Evolutionary conservation across 2,329 filamentous ascomycete species (phyloP).

Genomic region (Fusarium burgessii): DNA sequence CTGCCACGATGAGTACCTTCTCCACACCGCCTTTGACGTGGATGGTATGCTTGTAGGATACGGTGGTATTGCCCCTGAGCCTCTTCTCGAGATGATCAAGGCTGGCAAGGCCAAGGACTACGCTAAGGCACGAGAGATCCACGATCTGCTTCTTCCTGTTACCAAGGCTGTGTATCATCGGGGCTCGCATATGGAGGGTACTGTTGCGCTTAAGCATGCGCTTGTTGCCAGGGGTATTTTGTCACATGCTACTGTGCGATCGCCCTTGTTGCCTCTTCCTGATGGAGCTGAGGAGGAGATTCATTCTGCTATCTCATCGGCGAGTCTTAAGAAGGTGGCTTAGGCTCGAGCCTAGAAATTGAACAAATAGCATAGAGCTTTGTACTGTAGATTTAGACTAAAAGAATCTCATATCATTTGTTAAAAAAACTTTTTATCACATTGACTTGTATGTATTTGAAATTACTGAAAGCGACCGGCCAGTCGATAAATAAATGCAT

Average conservation of each 20-base stretch:
- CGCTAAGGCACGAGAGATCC: constrained; percentile 59
- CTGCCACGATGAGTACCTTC: constrained; percentile 65
- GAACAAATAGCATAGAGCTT: neutral
- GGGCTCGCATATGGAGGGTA: constrained; percentile 67
- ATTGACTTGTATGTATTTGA: neutral
- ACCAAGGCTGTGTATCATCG: constrained; percentile 67
- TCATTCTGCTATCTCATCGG: constrained; percentile 16
- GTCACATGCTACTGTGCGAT: constrained; percentile 60
- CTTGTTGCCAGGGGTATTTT: constrained; percentile 63
- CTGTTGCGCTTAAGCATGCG: constrained; percentile 64
- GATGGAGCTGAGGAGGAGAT: constrained; percentile 22
- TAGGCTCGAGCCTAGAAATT: neutral
- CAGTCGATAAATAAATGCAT: neutral
- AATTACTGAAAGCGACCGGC: neutral
- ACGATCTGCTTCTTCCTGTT: constrained; percentile 62
- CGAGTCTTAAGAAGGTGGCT: constrained; percentile 14
- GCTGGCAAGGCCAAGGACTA: constrained; percentile 64
- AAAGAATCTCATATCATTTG: neutral
- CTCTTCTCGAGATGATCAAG: constrained; percentile 61
- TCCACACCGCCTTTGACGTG: constrained; percentile 64
- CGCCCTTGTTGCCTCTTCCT: constrained; percentile 55
- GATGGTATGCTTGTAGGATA: constrained; percentile 67
- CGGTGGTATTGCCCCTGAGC: constrained; percentile 64
- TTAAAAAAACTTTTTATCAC: neutral
- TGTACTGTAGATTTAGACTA: neutral